Percentiles rank a stretch among this genome's conserved stretches.
Conservation (phyloP, 371 early-diverging fungal species). For the Encephalitozoon cuniculi region DNA sequence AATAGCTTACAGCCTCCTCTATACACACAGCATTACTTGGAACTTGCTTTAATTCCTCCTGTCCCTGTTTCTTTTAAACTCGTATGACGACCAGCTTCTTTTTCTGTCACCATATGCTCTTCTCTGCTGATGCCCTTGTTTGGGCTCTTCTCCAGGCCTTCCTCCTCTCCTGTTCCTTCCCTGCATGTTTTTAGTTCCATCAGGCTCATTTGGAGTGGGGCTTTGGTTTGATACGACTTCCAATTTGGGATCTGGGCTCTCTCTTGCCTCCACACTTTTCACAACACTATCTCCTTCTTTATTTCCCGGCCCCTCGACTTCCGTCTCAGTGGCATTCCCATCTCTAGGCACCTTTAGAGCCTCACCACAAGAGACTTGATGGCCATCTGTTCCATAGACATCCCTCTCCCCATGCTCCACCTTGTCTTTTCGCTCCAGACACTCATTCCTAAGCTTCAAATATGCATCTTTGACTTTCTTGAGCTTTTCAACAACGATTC, state of each 20-base stretch:
- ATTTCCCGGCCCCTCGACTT: conserved; percentile 17
- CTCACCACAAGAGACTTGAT: not conserved
- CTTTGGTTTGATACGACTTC: not conserved
- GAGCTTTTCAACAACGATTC: conserved; percentile 11
- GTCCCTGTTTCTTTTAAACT: not conserved
- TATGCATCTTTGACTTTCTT: conserved; percentile 31
- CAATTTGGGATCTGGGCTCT: not conserved
- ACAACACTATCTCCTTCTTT: not conserved
- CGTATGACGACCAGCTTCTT: not conserved
- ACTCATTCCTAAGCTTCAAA: not conserved
- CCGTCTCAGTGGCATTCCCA: not conserved
- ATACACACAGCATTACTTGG: not conserved
- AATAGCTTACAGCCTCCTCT: not conserved
- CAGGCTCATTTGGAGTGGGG: not conserved
- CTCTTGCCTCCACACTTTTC: conserved; percentile 4
- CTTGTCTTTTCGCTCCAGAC: not conserved
- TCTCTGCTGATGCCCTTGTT: not conserved
- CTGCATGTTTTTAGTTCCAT: not conserved
- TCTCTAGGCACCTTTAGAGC: not conserved
- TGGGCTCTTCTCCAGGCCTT: conserved; percentile 13
- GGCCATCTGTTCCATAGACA: not conserved
- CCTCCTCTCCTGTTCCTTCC: conserved; percentile 26
- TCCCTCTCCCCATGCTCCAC: not conserved
- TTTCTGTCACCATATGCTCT: not conserved
- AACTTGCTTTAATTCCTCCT: conserved; percentile 6